A percentile compares a stretch with the other conserved stretches of the same genome.
Conservation (phyloP, 2,329 filamentous ascomycete species). For the Botrytis paeoniae region DNA sequence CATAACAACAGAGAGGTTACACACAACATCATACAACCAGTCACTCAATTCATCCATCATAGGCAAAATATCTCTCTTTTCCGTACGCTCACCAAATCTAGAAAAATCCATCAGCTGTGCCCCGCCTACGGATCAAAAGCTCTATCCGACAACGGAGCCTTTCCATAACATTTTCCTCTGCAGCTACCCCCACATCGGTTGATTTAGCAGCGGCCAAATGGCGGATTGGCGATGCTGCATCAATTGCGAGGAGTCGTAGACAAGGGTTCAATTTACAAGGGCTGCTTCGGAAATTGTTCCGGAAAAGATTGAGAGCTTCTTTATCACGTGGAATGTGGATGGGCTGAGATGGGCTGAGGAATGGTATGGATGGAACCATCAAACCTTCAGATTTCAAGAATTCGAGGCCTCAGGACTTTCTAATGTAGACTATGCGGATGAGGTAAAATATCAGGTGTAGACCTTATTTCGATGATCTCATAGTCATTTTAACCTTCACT, state of each 20-base stretch:
- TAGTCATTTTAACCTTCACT: background rate
- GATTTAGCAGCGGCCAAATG: slow-evolving; percentile 5
- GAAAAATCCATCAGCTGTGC: background rate
- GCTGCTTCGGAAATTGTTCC: background rate
- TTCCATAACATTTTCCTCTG: background rate
- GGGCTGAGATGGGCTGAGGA: background rate
- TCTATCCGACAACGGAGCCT: slow-evolving; percentile 12
- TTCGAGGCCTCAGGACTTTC: too few relatives aligned
- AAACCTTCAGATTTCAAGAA: background rate
- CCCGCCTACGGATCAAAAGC: background rate
- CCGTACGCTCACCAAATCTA: background rate
- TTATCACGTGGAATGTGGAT: background rate
- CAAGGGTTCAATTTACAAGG: background rate
- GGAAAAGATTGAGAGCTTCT: background rate
- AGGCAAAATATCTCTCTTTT: background rate
- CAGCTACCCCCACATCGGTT: background rate
- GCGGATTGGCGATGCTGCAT: background rate
- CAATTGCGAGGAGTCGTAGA: background rate
- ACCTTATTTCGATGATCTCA: background rate
- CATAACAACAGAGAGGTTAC: background rate
- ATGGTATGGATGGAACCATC: background rate
- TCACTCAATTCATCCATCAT: background rate
- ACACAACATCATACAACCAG: background rate
- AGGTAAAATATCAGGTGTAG: background rate
- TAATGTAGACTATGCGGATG: background rate